phyloP scores from a whole-genome alignment of 768 basidiomycete species.

The Trametes cinnabarina region DNA sequence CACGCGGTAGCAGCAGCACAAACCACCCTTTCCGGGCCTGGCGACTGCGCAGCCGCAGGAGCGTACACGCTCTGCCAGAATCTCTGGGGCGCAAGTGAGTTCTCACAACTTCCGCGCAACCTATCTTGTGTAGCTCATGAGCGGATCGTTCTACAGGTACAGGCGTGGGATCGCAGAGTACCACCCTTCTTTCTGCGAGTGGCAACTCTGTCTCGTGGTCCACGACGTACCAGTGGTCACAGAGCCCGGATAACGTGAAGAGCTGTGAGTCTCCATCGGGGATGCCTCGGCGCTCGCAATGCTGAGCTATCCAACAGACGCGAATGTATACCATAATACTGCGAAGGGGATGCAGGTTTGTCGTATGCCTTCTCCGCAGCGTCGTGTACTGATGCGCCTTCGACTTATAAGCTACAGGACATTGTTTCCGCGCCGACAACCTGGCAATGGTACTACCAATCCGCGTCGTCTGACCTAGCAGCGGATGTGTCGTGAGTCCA shows the following conservation, averaged over 20 bases:
- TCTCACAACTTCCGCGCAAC: neutral
- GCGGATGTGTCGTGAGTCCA: constrained; percentile 52
- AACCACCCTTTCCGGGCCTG: constrained; percentile 3
- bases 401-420: constrained; percentile 32
- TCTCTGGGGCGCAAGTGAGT: constrained; percentile 48
- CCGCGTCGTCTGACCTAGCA: constrained; percentile 43
- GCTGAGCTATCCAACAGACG: constrained; percentile 40
- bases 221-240: constrained; percentile 53
- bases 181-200: constrained; percentile 42
- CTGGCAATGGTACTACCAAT: constrained; percentile 51
- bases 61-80: constrained; percentile 54
- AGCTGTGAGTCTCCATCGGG: constrained; percentile 32
- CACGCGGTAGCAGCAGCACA: neutral
- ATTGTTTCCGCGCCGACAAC: constrained; percentile 46
- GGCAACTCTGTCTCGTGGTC: constrained; percentile 48
- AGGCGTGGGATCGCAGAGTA: constrained; percentile 49
- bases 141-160: constrained; percentile 26
- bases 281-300: constrained; percentile 35
- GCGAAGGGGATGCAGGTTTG: constrained; percentile 48
- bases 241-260: constrained; percentile 51
- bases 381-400: too few species aligned
- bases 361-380: too few species aligned
- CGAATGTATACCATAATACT: constrained; percentile 46
- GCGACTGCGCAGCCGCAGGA: constrained; percentile 33
- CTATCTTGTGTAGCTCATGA: neutral